Evolutionary conservation across 495 filamentous ascomycete species (phyloP).

Genomic region (Stereocaulon alpinum): DNA sequence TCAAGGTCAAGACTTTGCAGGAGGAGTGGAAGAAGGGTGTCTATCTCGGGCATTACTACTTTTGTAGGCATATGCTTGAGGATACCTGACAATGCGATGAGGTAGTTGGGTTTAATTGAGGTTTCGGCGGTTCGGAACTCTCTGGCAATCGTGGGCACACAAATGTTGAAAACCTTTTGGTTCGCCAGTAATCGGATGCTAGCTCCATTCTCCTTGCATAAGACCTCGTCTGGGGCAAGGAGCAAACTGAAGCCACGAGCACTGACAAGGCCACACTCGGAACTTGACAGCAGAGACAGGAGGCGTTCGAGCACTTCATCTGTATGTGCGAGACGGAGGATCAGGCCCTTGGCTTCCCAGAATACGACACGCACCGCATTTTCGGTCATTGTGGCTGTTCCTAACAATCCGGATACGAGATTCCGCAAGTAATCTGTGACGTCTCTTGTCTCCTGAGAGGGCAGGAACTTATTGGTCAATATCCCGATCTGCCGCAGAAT

Average conservation of each 20-base stretch:
- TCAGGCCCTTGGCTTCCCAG: slow-evolving; percentile 46
- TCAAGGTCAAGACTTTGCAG: slow-evolving; percentile 59
- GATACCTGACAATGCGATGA: slow-evolving; percentile 56
- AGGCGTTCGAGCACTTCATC: slow-evolving; percentile 42
- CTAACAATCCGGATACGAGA: slow-evolving; percentile 18
- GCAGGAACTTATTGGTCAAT: slow-evolving; percentile 56
- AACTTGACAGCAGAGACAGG: slow-evolving; percentile 45
- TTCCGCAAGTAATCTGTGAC: slow-evolving; percentile 29
- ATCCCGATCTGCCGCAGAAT: slow-evolving; percentile 52
- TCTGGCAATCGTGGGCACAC: slow-evolving; percentile 47
- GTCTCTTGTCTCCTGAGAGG: slow-evolving; percentile 34
- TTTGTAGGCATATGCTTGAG: slow-evolving; percentile 49
- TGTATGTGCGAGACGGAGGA: slow-evolving; percentile 40
- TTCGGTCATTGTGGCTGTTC: slow-evolving; percentile 14
- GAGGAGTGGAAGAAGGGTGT: slow-evolving; percentile 52
- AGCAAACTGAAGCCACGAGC: slow-evolving; percentile 52
- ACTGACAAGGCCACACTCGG: slow-evolving; percentile 33
- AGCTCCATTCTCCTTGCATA: slow-evolving; percentile 54
- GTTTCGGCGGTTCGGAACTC: slow-evolving; percentile 42
- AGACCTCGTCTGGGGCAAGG: slow-evolving; percentile 53
- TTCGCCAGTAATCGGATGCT: slow-evolving; percentile 52
- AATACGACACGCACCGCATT: slow-evolving; percentile 32
- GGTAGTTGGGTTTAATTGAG: slow-evolving; percentile 47
- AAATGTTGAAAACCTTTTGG: slow-evolving; percentile 54
- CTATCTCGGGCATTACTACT: slow-evolving; percentile 51